phyloP scores from a whole-genome alignment of 2,329 filamentous ascomycete genomes.

The Phyllosticta ampelicida region DNA sequence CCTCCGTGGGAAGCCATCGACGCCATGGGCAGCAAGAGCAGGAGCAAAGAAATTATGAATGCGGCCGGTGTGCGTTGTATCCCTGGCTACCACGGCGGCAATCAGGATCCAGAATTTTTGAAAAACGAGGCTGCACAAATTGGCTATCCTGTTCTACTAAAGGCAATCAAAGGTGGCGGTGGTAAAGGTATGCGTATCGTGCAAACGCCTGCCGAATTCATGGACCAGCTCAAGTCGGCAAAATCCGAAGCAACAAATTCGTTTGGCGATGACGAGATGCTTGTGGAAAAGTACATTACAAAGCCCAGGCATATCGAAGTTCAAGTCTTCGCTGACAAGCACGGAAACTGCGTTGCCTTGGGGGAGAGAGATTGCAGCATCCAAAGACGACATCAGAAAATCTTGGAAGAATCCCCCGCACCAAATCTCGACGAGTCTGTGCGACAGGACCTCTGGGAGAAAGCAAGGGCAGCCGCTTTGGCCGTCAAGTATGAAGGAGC shows the following conservation, averaged over 20 bases:
- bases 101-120: slow-evolving; percentile 57
- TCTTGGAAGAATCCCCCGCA: slow-evolving; percentile 55
- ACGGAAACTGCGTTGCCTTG: slow-evolving; percentile 53
- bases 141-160: slow-evolving; percentile 53
- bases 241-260: slow-evolving; percentile 54
- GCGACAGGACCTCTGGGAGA: slow-evolving; percentile 54
- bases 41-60: slow-evolving; percentile 94
- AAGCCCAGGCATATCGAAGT: slow-evolving; percentile 57
- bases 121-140: slow-evolving; percentile 63
- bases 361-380: slow-evolving; percentile 58
- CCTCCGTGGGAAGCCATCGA: slow-evolving; percentile 68
- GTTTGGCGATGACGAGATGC: slow-evolving; percentile 55
- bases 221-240: slow-evolving; percentile 50
- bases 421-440: slow-evolving; percentile 49
- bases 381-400: slow-evolving; percentile 55
- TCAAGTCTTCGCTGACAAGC: slow-evolving; percentile 55
- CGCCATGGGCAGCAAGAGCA: slow-evolving; percentile 83
- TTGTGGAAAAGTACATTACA: slow-evolving; percentile 58
- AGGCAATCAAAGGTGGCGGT: slow-evolving; percentile 53
- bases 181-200: slow-evolving; percentile 62
- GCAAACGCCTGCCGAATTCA: slow-evolving; percentile 46
- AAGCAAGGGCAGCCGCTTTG: slow-evolving; percentile 51
- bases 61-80: slow-evolving; percentile 92
- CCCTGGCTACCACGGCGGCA: slow-evolving; percentile 82
- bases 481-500: slow-evolving; percentile 56